Percentiles rank a stretch among this genome's conserved stretches.
These are phyloP conservation scores for Lasiodiplodia theobromae DNA, from an alignment of 2,329 filamentous ascomycete genomes.

Conservation along the genomic window DNA sequence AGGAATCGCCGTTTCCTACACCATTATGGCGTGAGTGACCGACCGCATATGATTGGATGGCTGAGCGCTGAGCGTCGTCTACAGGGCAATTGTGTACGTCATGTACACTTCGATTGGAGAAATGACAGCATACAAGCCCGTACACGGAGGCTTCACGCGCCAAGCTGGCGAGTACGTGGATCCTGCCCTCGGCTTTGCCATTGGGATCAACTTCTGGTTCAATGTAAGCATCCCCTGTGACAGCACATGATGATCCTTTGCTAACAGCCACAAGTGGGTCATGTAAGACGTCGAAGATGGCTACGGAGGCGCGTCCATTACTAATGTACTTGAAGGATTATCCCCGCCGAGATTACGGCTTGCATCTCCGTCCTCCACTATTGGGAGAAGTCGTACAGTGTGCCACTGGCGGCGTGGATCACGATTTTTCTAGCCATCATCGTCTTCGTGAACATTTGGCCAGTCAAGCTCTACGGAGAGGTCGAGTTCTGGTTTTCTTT, in stretches of 20 bases:
- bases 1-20: conserved; percentile 30
- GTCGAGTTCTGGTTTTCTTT: conserved; percentile 57
- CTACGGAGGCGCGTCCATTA: neutral
- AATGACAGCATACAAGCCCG: conserved; percentile 27
- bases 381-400: conserved; percentile 55
- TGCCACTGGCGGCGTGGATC: conserved; percentile 66
- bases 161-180: conserved; percentile 30
- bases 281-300: neutral
- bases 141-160: conserved; percentile 25
- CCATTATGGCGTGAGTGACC: conserved; percentile 25
- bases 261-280: conserved; percentile 16
- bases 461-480: conserved; percentile 43
- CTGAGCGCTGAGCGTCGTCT: neutral
- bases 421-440: conserved; percentile 59
- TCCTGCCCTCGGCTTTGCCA: conserved; percentile 29
- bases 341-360: conserved; percentile 59
- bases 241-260: neutral
- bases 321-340: neutral
- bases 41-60: neutral
- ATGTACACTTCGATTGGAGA: conserved; percentile 29
- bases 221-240: conserved; percentile 2
- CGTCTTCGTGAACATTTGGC: conserved; percentile 34
- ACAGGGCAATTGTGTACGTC: conserved; percentile 25
- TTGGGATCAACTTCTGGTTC: conserved; percentile 30
- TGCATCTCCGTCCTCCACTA: conserved; percentile 67